Evolutionary conservation across 345 rosid species (phyloP).

Genomic region (Eucalyptus grandis): DNA sequence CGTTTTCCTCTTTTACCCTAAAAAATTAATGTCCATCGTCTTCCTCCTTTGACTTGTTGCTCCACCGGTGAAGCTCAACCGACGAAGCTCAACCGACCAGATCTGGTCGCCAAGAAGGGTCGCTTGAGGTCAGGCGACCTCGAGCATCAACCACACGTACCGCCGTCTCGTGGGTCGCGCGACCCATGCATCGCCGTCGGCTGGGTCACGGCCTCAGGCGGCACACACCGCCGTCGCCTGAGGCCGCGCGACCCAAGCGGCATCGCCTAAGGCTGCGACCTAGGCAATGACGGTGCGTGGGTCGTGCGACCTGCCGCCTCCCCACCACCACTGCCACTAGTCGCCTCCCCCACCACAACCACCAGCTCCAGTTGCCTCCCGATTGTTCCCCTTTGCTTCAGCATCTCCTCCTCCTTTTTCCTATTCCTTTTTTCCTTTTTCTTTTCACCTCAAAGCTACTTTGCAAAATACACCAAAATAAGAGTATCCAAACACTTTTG

Average conservation of each 20-base stretch:
- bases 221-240: rapidly evolving
- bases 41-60: too few species aligned
- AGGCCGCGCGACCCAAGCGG: too few species aligned
- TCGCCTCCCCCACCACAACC: too few species aligned
- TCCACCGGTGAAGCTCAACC: rapidly evolving
- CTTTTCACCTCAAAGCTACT: too few species aligned
- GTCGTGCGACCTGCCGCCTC: rapidly evolving
- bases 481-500: too few species aligned
- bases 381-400: rapidly evolving
- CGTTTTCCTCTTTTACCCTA: too few species aligned
- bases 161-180: rapidly evolving
- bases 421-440: too few species aligned
- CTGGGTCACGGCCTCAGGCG: rapidly evolving
- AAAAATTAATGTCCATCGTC: too few species aligned
- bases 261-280: too few species aligned
- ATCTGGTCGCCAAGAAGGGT: rapidly evolving
- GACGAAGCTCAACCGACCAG: rapidly evolving
- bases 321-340: too few species aligned
- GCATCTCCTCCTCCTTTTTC: too few species aligned
- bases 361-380: rapidly evolving
- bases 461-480: too few species aligned
- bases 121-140: rapidly evolving
- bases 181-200: rapidly evolving
- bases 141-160: rapidly evolving
- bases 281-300: rapidly evolving